Base-by-base conservation (phyloP, 345 rosid species). In the Leavenworthia alabamica region DNA sequence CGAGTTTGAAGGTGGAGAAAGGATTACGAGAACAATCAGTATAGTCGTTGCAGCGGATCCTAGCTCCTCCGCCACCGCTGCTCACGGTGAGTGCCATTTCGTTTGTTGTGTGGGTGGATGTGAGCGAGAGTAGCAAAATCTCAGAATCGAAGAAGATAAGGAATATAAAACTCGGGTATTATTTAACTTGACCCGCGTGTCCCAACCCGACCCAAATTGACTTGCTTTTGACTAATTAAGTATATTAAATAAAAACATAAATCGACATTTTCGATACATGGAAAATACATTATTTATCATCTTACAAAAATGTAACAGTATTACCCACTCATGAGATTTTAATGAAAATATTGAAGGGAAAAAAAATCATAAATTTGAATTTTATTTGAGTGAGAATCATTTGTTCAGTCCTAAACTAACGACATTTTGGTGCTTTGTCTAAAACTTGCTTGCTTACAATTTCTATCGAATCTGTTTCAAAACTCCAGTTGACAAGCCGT, bases 61-160 rank as follows among this genome's bases (percentile, higher is more conserved):
- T 49, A 43, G 71, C 75, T 64, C 83, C 76, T 59, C 72, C 51
- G 4, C 70, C 74, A 41, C 79, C 70, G 73, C 51, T 70, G 77
- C 75, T 73, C 33, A 75, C 64, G 65, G 81, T 70, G 67, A 86
- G 81, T 51, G 83, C 75, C 91, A 86, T 78, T 58, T 33, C 12
- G 1, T 2, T 16, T 16, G 9, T 46, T 63, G 74, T 70, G 75
- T 52, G 81, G 79, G 35, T 16, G n/a, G n/a, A 64, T 45, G 69
- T 36, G 60, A n/a, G 28, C 26, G 69, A 28, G 64, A 6, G 64
- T 17, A 53, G 20, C 42, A 2, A 54, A 66, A 63, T 56, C 53
- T 62, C 40, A 64, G 58, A 56, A 5, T 65, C 57, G 27, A 16
- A 51, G 24, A 51, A 70, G 73, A 58, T 64, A 70, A 64, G 78